These are phyloP conservation scores for Botrytis fragariae DNA, from an alignment of 2,329 filamentous ascomycete genomes.

Conservation along the genomic window DNA sequence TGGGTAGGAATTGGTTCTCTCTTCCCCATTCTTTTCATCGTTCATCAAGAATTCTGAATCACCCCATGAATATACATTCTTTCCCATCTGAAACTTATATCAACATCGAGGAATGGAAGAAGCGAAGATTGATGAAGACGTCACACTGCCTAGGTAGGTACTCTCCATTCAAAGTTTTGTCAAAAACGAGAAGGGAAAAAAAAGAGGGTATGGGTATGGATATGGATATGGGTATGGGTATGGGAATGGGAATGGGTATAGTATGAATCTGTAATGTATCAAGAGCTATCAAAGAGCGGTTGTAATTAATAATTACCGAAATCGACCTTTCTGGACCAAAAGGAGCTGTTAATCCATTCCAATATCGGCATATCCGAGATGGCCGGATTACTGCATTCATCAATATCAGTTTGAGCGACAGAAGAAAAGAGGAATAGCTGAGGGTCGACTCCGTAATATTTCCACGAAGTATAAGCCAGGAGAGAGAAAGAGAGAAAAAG, in stretches of 20 bases:
- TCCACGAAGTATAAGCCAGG: not conserved
- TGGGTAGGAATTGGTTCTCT: not conserved
- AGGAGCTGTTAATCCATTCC: not conserved
- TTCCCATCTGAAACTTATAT: not conserved
- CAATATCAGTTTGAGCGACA: not conserved
- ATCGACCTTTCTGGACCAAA: not conserved
- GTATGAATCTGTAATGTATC: not conserved
- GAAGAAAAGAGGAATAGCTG: not conserved
- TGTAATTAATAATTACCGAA: not conserved
- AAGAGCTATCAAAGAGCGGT: not conserved
- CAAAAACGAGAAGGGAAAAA: not conserved
- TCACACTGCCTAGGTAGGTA: not conserved
- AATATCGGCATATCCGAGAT: conserved; percentile 1
- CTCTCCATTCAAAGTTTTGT: not conserved
- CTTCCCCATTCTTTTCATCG: not conserved
- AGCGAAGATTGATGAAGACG: not conserved
- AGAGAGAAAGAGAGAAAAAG: not conserved
- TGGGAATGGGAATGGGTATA: not conserved
- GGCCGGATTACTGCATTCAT: not conserved
- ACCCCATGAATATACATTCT: not conserved
- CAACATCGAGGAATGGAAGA: not conserved
- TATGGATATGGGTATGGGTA: not conserved
- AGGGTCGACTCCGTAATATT: not conserved
- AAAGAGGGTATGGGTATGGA: not conserved
- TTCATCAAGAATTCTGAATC: not conserved